Percentiles rank a stretch among this genome's conserved stretches.
Conservation (phyloP, 2,329 filamentous ascomycete genomes). For the Arthrobotrys sphaeroides region DNA sequence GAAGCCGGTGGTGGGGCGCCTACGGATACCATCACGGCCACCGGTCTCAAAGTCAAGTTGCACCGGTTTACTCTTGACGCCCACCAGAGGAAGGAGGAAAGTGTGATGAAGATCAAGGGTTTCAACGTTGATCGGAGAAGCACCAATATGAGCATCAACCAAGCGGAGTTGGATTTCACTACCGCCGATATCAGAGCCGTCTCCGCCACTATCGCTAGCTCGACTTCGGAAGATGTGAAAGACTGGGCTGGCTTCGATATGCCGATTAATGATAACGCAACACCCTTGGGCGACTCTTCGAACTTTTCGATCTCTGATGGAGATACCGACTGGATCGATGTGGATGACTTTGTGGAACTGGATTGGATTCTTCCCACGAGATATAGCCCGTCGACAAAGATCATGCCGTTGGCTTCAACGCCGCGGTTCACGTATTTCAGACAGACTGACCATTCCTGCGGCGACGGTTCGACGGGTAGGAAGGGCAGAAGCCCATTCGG, state of each 20-base stretch:
- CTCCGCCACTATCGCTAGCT: conserved; percentile 86
- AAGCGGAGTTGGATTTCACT: conserved; percentile 89
- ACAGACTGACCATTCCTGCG: conserved; percentile 88
- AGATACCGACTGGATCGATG: conserved; percentile 96
- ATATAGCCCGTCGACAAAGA: conserved; percentile 90
- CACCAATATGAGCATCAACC: conserved; percentile 93
- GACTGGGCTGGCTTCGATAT: conserved; percentile 63
- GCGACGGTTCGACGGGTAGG: conserved; percentile 74
- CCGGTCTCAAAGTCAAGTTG: conserved; percentile 92
- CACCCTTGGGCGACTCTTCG: conserved; percentile 71
- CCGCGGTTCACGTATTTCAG: conserved; percentile 98
- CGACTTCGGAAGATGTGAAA: conserved; percentile 78
- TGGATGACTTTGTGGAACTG: conserved; percentile 98
- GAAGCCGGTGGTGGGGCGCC: conserved; percentile 74
- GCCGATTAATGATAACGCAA: conserved; percentile 53
- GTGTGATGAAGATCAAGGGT: conserved; percentile 73
- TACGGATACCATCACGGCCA: conserved; percentile 78
- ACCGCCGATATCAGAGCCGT: conserved; percentile 92
- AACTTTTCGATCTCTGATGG: conserved; percentile 95
- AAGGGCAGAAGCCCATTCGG: conserved; percentile 89
- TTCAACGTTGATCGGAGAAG: conserved; percentile 80
- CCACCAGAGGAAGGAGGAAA: conserved; percentile 88
- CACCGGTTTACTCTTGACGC: conserved; percentile 98
- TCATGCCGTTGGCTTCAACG: conserved; percentile 87
- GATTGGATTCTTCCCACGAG: conserved; percentile 95